Conservation (phyloP, 257 asterid species). For the Cynanchum wilfordii region DNA sequence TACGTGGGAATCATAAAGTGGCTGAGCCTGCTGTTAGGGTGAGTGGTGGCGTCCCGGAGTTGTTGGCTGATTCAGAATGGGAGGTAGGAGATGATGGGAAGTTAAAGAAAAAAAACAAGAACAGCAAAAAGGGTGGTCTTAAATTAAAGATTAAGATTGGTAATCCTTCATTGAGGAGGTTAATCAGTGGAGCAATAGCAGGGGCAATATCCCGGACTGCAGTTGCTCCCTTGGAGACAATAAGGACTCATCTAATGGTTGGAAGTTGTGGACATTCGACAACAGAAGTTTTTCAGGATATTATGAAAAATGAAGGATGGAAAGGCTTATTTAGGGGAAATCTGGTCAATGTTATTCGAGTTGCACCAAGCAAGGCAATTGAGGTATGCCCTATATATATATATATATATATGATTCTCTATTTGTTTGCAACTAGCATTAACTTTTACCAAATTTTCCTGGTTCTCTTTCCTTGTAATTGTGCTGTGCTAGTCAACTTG, state of each 20-base stretch:
- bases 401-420: too few species aligned
- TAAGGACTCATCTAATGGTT: slow-evolving; percentile 51
- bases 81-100: slow-evolving; percentile 17
- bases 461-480: background rate
- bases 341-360: slow-evolving; percentile 46
- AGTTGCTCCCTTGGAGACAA: slow-evolving; percentile 49
- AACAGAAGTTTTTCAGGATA: slow-evolving; percentile 37
- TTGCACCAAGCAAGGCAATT: slow-evolving; percentile 55
- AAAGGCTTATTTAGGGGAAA: slow-evolving; percentile 48
- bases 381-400: slow-evolving; percentile 29
- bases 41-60: slow-evolving; percentile 23
- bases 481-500: background rate
- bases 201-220: slow-evolving; percentile 43
- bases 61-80: slow-evolving; percentile 19
- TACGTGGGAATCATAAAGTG: slow-evolving; percentile 22
- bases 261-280: slow-evolving; percentile 42
- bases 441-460: background rate
- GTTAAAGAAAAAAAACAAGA: slow-evolving; percentile 15
- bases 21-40: slow-evolving; percentile 25
- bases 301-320: slow-evolving; percentile 47
- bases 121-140: slow-evolving; percentile 28
- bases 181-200: slow-evolving; percentile 50
- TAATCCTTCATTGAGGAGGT: slow-evolving; percentile 40
- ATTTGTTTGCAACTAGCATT: background rate
- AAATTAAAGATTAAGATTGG: slow-evolving; percentile 30